These are phyloP conservation scores for Melanopsichium pennsylvanicum DNA, from an alignment of 1,284 basidiomycete genomes.

Conservation along the genomic window DNA sequence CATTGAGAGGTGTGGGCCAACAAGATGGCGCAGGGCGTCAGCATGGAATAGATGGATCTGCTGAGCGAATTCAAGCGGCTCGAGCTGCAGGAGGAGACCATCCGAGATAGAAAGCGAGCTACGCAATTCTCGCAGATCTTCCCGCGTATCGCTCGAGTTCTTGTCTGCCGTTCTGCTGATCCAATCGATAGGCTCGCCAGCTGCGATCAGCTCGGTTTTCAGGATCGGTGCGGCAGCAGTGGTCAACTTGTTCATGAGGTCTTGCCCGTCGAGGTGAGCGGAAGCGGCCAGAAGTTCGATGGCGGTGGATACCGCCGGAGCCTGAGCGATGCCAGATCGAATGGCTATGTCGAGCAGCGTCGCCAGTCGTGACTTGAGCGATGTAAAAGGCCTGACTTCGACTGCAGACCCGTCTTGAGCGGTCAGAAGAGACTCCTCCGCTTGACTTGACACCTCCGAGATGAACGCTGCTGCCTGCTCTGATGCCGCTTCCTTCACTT, in stretches of 20 bases:
- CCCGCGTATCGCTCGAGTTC: constrained; percentile 6
- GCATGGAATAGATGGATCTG: constrained; percentile 62
- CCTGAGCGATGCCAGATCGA: constrained; percentile 13
- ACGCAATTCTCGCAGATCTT: constrained; percentile 25
- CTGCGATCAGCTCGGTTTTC: not conserved
- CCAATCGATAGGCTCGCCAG: constrained; percentile 23
- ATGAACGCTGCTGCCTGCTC: constrained; percentile 8
- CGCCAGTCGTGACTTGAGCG: constrained; percentile 16
- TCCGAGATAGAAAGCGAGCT: constrained; percentile 33
- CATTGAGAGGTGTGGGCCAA: constrained; percentile 21
- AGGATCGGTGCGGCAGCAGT: constrained; percentile 2
- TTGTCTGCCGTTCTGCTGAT: constrained; percentile 19
- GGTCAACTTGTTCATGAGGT: constrained; percentile 5
- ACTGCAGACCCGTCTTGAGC: not conserved
- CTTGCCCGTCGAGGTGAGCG: constrained; percentile 3
- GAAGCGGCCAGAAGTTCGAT: constrained; percentile 5
- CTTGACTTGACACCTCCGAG: constrained; percentile 6
- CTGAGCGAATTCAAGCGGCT: constrained; percentile 59
- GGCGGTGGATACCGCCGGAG: not conserved
- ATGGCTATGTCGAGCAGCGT: constrained; percentile 18
- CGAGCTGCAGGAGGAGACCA: constrained; percentile 46
- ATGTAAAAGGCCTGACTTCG: not conserved
- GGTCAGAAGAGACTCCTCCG: constrained; percentile 8
- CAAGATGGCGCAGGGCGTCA: constrained; percentile 30
- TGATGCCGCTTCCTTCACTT: not conserved